Evolutionary conservation across 768 basidiomycete genomes (phyloP), one percentile per base, ranked within the genome.

Genomic region (Trametes cubensis): DNA sequence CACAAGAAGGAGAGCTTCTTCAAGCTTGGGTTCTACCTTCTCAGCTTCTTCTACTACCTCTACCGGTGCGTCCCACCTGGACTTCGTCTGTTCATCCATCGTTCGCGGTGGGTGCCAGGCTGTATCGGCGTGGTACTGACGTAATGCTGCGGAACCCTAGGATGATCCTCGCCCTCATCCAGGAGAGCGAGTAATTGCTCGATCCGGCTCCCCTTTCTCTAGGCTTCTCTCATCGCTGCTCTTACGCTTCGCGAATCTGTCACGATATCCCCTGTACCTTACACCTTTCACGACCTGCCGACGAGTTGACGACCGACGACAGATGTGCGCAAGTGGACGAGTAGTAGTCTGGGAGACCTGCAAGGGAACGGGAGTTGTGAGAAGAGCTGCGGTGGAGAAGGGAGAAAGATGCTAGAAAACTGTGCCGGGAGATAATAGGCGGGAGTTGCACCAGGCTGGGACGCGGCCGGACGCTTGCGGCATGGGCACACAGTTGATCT

Each of bases 1-100:
- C 97, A 98, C 79, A 99, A 99, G 80, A 97, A 94, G 72, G 96
- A 95, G 79, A 89, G 89, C 68, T 96, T 97, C 72, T 83, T 95
- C 76, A 97, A 96, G 79, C 88, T 97, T 58, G 94, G 92, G 13
- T 94, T 94, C 77, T 95, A 94, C 74, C 85, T 94, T 66, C 80
- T 94, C 60, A 93, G 92, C 58, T 93, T 92, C 81, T 93, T 94
- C 81, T 93, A 91, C 75, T 94, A 94, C 71, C 86, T 94, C 67
- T 94, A 94, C 72, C 82, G 90, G 92, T 92, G 67, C 60, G 92
- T 71, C 34, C 4, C 44, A n/a, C 2, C 11, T 4, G 34, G 34
- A 11, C 10, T 34, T 11, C 11, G 34, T 34, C 34, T 34, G 34
- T 28, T 28, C 28, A 7, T 28, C 28, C 28, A 28, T 28, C 28